Conservation (phyloP, 495 filamentous ascomycete genomes). For the Daldinia decipiens region DNA sequence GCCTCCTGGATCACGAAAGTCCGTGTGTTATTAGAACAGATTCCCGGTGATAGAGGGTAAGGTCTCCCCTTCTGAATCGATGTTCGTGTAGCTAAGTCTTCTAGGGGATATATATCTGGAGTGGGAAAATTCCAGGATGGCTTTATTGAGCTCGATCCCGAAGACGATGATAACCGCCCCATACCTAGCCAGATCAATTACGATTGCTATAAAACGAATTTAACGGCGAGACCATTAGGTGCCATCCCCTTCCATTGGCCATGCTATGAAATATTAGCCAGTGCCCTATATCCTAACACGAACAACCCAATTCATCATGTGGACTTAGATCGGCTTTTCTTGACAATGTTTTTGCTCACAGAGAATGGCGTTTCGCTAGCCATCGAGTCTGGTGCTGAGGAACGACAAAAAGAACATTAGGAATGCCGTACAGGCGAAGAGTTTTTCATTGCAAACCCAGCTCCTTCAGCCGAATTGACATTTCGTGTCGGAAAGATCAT, state of each 20-base stretch:
- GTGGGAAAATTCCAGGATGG: background rate
- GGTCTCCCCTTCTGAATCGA: background rate
- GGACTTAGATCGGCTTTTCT: background rate
- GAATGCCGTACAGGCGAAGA: slow-evolving; percentile 11
- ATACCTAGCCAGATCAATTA: background rate
- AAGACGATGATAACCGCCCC: background rate
- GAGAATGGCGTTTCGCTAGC: background rate
- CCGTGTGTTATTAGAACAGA: background rate
- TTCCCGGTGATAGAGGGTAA: background rate
- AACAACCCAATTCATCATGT: background rate
- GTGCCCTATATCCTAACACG: background rate
- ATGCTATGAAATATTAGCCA: slow-evolving; percentile 19
- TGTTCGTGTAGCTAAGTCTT: slow-evolving; percentile 2
- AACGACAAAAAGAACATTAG: slow-evolving; percentile 7
- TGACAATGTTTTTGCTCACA: background rate
- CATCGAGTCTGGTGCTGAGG: background rate
- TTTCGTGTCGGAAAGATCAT: slow-evolving; percentile 9
- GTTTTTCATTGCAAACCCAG: slow-evolving; percentile 15
- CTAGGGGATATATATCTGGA: slow-evolving; percentile 12
- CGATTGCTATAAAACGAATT: background rate
- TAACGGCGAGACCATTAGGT: background rate
- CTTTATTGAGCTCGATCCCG: background rate
- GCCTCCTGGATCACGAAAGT: background rate
- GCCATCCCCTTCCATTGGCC: slow-evolving; percentile 23
- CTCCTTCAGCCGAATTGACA: background rate